Base-by-base conservation (phyloP, 768 basidiomycete genomes). In the Mycena albidolilacea region DNA sequence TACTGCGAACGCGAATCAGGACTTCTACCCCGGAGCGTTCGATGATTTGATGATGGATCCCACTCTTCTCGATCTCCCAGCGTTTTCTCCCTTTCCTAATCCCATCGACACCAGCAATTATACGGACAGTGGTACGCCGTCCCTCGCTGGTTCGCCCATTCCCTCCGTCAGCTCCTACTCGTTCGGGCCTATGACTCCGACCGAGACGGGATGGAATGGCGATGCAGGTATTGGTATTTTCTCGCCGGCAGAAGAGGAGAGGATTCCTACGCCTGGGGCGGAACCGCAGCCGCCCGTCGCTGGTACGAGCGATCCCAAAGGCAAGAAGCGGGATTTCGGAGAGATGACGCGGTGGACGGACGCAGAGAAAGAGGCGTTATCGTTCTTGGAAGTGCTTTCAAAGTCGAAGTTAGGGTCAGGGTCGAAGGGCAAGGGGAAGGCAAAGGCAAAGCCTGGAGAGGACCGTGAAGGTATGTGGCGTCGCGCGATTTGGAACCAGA, bases 1-100 rank as follows among this genome's bases (percentile, higher is more conserved):
- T 39, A 3, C 44, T 71, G 15, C 48, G 17, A 41, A 46, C 23
- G 17, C 58, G 17, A 52, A 48, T 19, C 55, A n/a, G 23, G 37
- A 50, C 41, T 72, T 58, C 35, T 63, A 64, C 23, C 23, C 44
- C 37, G 10, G 57, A 19, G 46, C 61, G 17, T 37, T 67, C 19
- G 69, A 70, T 39, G 79, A 82, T 23, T 77, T 79, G 41, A 75
- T 74, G 21, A 82, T 82, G 12, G 84, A 84, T 74, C 83, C 83
- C 5, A 43, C 67, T 19, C 65, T 84, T n/a, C 67, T 84, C 8
- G 82, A 76, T 38, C 61, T 85, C 23, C 79, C 81, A 5, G 39
- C 67, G 7, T 23, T 55, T 8, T 55, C 63, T 5, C 50, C 64
- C 30, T 37, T 37, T 19, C 55, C 67, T 11, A 38, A 5, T 41